These are phyloP conservation scores for Dioszegia hungarica DNA, from an alignment of 768 basidiomycete species.

Conservation along the genomic window DNA sequence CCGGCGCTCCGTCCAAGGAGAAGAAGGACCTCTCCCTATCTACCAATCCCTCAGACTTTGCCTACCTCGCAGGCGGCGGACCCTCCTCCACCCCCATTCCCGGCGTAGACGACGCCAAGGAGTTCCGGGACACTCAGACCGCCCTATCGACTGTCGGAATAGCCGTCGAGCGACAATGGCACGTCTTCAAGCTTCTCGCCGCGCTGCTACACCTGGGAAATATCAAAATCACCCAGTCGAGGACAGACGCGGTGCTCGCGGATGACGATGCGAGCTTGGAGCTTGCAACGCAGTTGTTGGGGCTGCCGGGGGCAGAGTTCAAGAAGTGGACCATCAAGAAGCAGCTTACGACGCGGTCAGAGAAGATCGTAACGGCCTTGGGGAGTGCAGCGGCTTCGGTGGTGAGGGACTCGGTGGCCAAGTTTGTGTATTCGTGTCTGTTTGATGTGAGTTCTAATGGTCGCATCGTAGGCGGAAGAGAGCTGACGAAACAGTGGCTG, in stretches of 20 bases:
- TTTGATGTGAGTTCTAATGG: slow-evolving; percentile 64
- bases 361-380: slow-evolving; percentile 87
- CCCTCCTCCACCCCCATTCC: slow-evolving; percentile 75
- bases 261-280: slow-evolving; percentile 75
- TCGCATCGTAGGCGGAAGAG: neutral
- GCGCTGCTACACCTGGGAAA: slow-evolving; percentile 96
- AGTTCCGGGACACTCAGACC: slow-evolving; percentile 87
- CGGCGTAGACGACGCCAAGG: slow-evolving; percentile 93
- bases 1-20: slow-evolving; percentile 91
- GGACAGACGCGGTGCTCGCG: slow-evolving; percentile 77
- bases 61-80: slow-evolving; percentile 90
- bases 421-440: slow-evolving; percentile 96
- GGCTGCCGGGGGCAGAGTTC: slow-evolving; percentile 84
- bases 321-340: slow-evolving; percentile 99
- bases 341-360: slow-evolving; percentile 86
- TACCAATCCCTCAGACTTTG: slow-evolving; percentile 76
- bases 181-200: slow-evolving; percentile 84
- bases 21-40: slow-evolving; percentile 91
- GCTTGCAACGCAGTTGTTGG: slow-evolving; percentile 81
- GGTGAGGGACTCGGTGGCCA: slow-evolving; percentile 92
- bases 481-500: slow-evolving; percentile 60
- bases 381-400: slow-evolving; percentile 84
- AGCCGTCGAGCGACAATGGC: slow-evolving; percentile 94
- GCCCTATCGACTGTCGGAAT: slow-evolving; percentile 96
- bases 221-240: slow-evolving; percentile 75